Percentiles rank a stretch among this genome's conserved stretches.
Conservation (phyloP, 139 green algal species). For the Chlorella vulgaris region DNA sequence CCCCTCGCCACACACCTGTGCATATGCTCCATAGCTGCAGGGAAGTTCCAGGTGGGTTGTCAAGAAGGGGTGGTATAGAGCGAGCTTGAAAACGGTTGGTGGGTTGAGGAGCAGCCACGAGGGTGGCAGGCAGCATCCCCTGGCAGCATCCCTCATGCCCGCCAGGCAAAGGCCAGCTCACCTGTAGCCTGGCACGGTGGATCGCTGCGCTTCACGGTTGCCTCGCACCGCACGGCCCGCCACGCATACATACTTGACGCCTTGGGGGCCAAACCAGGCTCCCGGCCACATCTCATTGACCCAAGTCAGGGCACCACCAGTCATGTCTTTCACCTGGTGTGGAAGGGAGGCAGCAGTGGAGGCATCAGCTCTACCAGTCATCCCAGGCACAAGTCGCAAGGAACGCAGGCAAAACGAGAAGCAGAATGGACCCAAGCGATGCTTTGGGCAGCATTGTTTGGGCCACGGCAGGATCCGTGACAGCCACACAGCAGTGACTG, state of each 20-base stretch:
- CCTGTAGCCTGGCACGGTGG: slow-evolving; percentile 24
- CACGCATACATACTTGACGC: slow-evolving; percentile 55
- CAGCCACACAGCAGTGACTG: too few relatives aligned
- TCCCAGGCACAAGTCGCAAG: too few relatives aligned
- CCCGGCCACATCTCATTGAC: slow-evolving; percentile 68
- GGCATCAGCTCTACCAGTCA: not conserved
- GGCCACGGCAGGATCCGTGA: too few relatives aligned
- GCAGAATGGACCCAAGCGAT: too few relatives aligned
- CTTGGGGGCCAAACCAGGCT: slow-evolving; percentile 56
- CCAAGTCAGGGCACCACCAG: slow-evolving; percentile 69
- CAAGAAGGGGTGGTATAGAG: too few relatives aligned
- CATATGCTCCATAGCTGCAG: slow-evolving; percentile 22
- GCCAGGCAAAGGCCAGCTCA: too few relatives aligned
- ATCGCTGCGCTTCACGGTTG: slow-evolving; percentile 19
- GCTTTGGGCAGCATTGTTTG: too few relatives aligned
- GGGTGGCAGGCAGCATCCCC: too few relatives aligned
- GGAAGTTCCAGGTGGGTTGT: too few relatives aligned
- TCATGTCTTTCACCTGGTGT: slow-evolving; percentile 51
- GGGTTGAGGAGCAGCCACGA: too few relatives aligned
- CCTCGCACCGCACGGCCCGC: slow-evolving; percentile 23
- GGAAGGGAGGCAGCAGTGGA: not conserved
- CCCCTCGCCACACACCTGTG: slow-evolving; percentile 59
- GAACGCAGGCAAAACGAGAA: not conserved
- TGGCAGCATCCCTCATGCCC: too few relatives aligned
- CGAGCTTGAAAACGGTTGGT: too few relatives aligned